Conservation (phyloP, 495 filamentous ascomycete species). For the Xylaria acuta region DNA sequence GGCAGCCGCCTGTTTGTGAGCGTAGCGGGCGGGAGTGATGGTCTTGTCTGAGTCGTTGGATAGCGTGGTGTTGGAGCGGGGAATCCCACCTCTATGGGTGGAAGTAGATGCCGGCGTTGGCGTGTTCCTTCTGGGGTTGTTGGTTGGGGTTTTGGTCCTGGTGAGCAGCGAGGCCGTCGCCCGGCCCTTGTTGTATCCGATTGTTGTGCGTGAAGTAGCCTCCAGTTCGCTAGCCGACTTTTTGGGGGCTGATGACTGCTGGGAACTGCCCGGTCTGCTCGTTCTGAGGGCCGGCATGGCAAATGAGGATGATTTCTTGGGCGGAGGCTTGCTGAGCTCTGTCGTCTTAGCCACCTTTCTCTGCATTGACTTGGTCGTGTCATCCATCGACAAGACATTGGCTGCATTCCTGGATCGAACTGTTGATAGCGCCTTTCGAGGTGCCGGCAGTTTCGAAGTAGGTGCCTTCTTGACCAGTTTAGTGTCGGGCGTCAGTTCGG, state of each 20-base stretch:
- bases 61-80: slow-evolving; percentile 47
- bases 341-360: slow-evolving; percentile 35
- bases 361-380: slow-evolving; percentile 41
- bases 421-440: slow-evolving; percentile 31
- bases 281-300: slow-evolving; percentile 43
- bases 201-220: slow-evolving; percentile 73
- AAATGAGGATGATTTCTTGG: slow-evolving; percentile 43
- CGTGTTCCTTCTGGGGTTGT: neutral
- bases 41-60: slow-evolving; percentile 52
- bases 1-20: slow-evolving; percentile 36
- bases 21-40: slow-evolving; percentile 56
- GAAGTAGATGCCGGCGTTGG: slow-evolving; percentile 22
- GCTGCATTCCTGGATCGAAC: slow-evolving; percentile 46
- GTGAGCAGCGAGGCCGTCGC: slow-evolving; percentile 58
- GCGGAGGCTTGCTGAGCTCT: slow-evolving; percentile 36
- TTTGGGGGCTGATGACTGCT: slow-evolving; percentile 40
- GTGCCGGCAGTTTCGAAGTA: slow-evolving; percentile 35
- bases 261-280: slow-evolving; percentile 43
- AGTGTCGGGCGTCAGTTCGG: slow-evolving; percentile 43
- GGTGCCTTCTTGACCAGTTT: slow-evolving; percentile 30
- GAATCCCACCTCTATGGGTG: slow-evolving; percentile 26
- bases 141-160: slow-evolving; percentile 29
- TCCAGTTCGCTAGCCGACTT: slow-evolving; percentile 59
- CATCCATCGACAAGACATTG: slow-evolving; percentile 48
- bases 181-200: slow-evolving; percentile 82